Evolutionary conservation across 2,329 filamentous ascomycete species (phyloP).

Genomic region (Nemania diffusa): DNA sequence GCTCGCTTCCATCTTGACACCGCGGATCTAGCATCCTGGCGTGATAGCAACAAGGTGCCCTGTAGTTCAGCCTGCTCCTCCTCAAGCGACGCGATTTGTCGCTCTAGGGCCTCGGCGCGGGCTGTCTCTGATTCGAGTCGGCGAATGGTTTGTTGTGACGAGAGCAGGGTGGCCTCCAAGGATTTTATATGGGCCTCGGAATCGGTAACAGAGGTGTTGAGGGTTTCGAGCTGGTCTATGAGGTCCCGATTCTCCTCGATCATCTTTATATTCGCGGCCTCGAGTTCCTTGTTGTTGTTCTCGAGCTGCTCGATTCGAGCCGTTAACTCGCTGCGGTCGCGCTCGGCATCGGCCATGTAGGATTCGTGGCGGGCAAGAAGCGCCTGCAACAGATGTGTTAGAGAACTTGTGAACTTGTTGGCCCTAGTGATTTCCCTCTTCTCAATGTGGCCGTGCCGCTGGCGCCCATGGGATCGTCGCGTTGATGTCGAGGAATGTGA

Average conservation of each 20-base stretch:
- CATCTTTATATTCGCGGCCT: constrained; percentile 78
- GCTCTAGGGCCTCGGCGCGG: constrained; percentile 81
- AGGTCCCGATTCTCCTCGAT: constrained; percentile 86
- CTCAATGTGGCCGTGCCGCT: background rate
- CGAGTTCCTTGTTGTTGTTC: constrained; percentile 76
- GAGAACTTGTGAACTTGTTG: constrained; percentile 57
- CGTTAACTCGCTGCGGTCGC: constrained; percentile 79
- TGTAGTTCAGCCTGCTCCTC: constrained; percentile 81
- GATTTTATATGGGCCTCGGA: constrained; percentile 83
- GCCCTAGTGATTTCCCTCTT: background rate
- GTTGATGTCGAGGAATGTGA: constrained; percentile 41
- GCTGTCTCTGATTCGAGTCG: constrained; percentile 78
- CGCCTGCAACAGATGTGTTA: constrained; percentile 83
- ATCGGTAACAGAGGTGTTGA: constrained; percentile 82
- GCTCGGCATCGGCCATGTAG: constrained; percentile 92
- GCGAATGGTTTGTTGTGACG: constrained; percentile 80
- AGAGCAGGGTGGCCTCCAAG: constrained; percentile 79
- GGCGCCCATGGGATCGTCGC: constrained; percentile 14
- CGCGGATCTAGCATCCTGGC: constrained; percentile 81
- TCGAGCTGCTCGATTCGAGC: constrained; percentile 81
- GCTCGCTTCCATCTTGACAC: constrained; percentile 86
- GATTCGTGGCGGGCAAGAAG: constrained; percentile 91
- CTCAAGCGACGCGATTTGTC: constrained; percentile 82
- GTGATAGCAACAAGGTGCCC: constrained; percentile 70
- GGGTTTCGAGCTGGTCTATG: constrained; percentile 82